phyloP scores from a whole-genome alignment of 352 stramenopile species.

The Globisporangium takayamanum region DNA sequence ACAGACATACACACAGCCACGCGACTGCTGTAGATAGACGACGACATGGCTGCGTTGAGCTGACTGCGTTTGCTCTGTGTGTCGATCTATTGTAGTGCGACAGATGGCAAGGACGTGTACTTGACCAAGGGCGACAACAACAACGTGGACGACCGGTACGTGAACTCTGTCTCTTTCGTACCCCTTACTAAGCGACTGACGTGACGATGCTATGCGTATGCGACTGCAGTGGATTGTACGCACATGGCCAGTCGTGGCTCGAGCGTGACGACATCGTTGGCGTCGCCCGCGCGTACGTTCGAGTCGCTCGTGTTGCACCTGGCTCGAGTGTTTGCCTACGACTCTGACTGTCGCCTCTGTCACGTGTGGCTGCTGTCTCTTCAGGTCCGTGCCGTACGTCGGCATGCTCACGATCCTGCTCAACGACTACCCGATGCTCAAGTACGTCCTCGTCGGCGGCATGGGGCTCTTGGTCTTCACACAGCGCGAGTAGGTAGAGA shows the following conservation, averaged over 20 bases:
- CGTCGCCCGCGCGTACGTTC: constrained; percentile 83
- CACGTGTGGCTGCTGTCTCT: neutral
- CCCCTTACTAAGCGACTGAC: neutral
- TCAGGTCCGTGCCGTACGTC: constrained; percentile 93
- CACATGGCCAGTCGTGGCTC: constrained; percentile 97
- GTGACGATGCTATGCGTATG: neutral
- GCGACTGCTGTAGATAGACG: neutral
- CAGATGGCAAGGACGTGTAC: constrained; percentile 90
- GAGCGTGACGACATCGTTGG: constrained; percentile 97
- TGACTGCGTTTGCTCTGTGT: neutral
- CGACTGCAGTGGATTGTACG: constrained; percentile 88
- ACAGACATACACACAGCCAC: no score
- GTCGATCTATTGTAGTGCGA: constrained; percentile 27
- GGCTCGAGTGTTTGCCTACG: constrained; percentile 2
- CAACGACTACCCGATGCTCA: constrained; percentile 98
- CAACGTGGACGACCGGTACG: constrained; percentile 94
- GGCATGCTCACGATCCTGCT: constrained; percentile 99
- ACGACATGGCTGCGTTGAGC: neutral
- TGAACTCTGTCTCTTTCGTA: neutral
- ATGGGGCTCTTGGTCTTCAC: constrained; percentile 82
- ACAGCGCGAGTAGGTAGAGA: constrained; percentile 51
- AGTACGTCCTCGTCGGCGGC: constrained; percentile 78
- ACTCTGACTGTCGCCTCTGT: neutral
- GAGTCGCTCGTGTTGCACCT: neutral
- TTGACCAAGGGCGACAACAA: constrained; percentile 99